Evolutionary conservation across 306 rosid genomes (phyloP).

Genomic region (Hylodesmum podocarpum): DNA sequence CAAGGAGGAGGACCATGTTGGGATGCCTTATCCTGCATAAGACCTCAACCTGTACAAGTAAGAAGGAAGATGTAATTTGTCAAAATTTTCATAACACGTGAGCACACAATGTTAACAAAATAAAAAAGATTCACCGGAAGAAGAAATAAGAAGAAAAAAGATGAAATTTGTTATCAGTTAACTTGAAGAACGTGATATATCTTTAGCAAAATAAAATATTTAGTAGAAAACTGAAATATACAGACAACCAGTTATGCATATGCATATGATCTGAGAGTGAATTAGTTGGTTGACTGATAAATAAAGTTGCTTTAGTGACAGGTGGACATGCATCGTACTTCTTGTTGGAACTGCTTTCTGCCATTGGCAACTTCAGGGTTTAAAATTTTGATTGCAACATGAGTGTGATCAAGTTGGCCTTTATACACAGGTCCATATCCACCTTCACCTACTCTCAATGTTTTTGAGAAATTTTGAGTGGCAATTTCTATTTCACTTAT

Average conservation of each 20-base stretch:
- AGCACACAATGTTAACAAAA: too few relatives aligned
- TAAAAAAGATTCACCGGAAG: too few relatives aligned
- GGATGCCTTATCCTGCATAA: conserved; percentile 60
- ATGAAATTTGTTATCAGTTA: too few relatives aligned
- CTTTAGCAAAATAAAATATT: too few relatives aligned
- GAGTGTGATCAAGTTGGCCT: conserved; percentile 85
- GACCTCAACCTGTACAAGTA: conserved; percentile 43
- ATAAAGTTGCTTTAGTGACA: too few relatives aligned
- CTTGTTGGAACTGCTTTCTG: conserved; percentile 46
- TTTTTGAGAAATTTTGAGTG: conserved; percentile 56
- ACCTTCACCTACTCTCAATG: conserved; percentile 85
- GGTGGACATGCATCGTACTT: conserved; percentile 26
- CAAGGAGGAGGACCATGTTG: conserved; percentile 58
- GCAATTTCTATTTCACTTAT: conserved; percentile 76
- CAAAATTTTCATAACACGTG: too few relatives aligned
- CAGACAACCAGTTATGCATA: too few relatives aligned
- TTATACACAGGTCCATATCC: conserved; percentile 96
- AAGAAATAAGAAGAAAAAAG: too few relatives aligned
- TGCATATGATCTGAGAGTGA: too few relatives aligned
- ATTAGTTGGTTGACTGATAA: too few relatives aligned
- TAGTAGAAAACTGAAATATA: too few relatives aligned
- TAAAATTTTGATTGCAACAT: conserved; percentile 84
- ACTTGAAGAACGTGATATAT: too few relatives aligned
- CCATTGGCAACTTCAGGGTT: conserved; percentile 90
- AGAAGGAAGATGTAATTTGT: neutral